Percentiles rank a stretch among this genome's conserved stretches.
phyloP scores from a whole-genome alignment of 208 protist species.

The Trypanosoma cruzi region DNA sequence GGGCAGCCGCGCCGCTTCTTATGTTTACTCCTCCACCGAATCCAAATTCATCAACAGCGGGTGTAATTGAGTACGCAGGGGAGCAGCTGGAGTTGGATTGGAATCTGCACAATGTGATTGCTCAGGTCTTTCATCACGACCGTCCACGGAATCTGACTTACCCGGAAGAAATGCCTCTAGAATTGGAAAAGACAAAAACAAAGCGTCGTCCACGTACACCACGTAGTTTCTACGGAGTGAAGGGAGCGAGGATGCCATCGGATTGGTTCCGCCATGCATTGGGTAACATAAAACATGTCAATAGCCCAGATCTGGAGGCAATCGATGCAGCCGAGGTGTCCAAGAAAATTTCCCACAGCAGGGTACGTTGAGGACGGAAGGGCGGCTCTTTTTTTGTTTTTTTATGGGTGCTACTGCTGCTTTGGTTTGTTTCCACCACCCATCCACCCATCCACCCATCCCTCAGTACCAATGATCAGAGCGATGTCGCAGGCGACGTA shows the following conservation, averaged over 20 bases:
- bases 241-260: constrained; percentile 33
- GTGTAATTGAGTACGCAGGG: constrained; percentile 41
- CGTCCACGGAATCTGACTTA: constrained; percentile 43
- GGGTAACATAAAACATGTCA: constrained; percentile 34
- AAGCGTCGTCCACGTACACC: constrained; percentile 59
- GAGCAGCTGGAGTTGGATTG: constrained; percentile 56
- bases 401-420: background rate
- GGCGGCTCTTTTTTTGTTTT: too few relatives aligned
- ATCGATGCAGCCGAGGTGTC: constrained; percentile 48
- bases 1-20: constrained; percentile 16
- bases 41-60: background rate
- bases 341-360: constrained; percentile 18
- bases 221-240: constrained; percentile 69
- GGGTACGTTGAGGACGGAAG: background rate
- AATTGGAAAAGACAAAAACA: constrained; percentile 34
- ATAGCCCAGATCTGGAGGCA: constrained; percentile 48
- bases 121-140: constrained; percentile 46
- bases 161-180: constrained; percentile 43
- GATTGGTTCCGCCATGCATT: constrained; percentile 58
- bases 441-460: too few relatives aligned
- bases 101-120: constrained; percentile 58
- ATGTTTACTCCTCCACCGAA: background rate
- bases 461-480: background rate
- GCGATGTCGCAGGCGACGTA: background rate
- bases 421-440: constrained; percentile 9